Evolutionary conservation across 1,284 basidiomycete species (phyloP), one percentile per base, ranked within the genome.

Genomic region (Amylostereum areolatum): DNA sequence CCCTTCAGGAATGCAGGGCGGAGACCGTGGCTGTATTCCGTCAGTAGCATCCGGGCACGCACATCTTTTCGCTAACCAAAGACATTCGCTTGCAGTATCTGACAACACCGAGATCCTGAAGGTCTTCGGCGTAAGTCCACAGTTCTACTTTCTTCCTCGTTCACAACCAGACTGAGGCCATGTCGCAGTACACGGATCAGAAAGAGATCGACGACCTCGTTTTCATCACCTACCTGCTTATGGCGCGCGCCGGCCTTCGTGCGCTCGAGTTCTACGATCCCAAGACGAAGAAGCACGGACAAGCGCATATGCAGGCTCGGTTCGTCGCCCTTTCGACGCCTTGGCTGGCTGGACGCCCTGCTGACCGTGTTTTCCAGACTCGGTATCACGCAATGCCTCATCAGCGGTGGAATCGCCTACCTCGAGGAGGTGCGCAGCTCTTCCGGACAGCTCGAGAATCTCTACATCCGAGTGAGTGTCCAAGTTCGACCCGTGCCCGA

Each of bases 231-330:
- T 94, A 89, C 75, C 72, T 92, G 29, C 64, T 87, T 45, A 92
- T 93, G 90, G 86, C 83, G 11, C 80, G 89, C n/a, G 83, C 81
- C 33, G 91, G 90, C 51, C 66, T 93, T 24, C 76, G 83, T 39
- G 89, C 81, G 2, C 74, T 94, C 39, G 89, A 92, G 65, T 91
- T 75, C 64, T 94, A 88, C 55, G 88, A 94, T 61, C 89, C 90
- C 28, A 70, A 68, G 29, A 86, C 81, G 6, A 71, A 81, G 64
- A 91, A 90, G 66, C 90, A 92, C 59, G 88, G 90, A 18, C 91
- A 93, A 62, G 91, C 91, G n/a, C 91, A 93, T 62, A 93, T 93
- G 90, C 89, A 89, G 66, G 89, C 85, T 46, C 79, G 86, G 85
- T 87, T 62, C 43, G 69, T 55, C 46, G 18, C 37, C 41, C 7